Evolutionary conservation across 2,329 filamentous ascomycete species (phyloP).

Genomic region (Monosporascus ibericus): DNA sequence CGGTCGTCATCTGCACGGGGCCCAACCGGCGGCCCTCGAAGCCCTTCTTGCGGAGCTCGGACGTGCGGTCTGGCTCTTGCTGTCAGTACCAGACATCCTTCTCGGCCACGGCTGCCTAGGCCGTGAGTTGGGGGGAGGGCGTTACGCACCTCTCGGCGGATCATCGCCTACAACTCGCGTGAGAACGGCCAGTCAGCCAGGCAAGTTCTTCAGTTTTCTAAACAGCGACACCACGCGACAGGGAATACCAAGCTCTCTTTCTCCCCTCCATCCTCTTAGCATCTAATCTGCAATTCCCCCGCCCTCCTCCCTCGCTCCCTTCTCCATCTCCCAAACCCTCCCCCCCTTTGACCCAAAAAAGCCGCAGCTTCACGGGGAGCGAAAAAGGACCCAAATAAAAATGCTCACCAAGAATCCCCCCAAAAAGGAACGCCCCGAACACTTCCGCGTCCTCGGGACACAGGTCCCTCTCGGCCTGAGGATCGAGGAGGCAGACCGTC

Average conservation of each 20-base stretch:
- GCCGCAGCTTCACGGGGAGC: constrained; percentile 5
- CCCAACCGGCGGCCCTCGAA: constrained; percentile 83
- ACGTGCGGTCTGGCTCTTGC: constrained; percentile 67
- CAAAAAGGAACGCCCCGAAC: constrained; percentile 93
- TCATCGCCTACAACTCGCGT: constrained; percentile 64
- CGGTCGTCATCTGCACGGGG: constrained; percentile 95
- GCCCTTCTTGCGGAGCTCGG: constrained; percentile 90
- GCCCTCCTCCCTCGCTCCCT: not conserved
- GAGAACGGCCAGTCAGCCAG: not conserved
- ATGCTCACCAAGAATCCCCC: constrained; percentile 78
- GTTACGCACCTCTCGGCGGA: constrained; percentile 71
- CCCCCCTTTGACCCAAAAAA: not conserved
- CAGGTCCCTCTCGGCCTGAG: constrained; percentile 73
- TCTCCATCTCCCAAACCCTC: not conserved
- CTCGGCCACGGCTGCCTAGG: no score
- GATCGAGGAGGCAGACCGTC: constrained; percentile 84
- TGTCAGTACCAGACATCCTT: no score
- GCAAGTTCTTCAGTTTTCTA: no score
- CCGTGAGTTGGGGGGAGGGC: not conserved
- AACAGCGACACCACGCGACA: not conserved
- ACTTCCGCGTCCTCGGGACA: constrained; percentile 72
- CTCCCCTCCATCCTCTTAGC: no score
- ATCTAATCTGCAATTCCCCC: not conserved
- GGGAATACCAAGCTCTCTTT: no score
- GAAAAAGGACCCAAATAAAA: constrained; percentile 3